These are phyloP conservation scores for Durio zibethinus DNA, from an alignment of 345 rosid genomes.

Conservation along the genomic window DNA sequence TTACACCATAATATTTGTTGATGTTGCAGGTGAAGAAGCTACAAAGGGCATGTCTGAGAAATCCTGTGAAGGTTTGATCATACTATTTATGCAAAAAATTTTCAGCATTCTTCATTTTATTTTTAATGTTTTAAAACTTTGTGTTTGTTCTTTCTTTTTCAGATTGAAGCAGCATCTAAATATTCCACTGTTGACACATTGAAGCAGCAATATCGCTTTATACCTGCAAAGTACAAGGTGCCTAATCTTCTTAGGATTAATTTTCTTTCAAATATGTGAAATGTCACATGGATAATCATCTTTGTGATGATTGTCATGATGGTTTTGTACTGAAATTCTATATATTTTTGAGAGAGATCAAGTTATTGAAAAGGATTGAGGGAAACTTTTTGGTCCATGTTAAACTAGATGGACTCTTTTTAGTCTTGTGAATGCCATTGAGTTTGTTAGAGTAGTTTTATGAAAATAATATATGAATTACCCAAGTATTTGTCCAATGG, in stretches of 20 bases:
- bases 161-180: constrained; percentile 94
- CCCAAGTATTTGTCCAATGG: not conserved
- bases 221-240: constrained; percentile 90
- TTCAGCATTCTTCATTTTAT: constrained; percentile 4
- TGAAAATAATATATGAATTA: not conserved
- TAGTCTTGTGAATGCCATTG: not conserved
- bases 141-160: constrained; percentile 19
- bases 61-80: constrained; percentile 78
- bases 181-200: constrained; percentile 92
- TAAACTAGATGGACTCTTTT: not conserved
- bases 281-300: not conserved
- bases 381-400: not conserved
- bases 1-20: constrained; percentile 18
- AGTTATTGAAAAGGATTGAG: not conserved
- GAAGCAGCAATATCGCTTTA: constrained; percentile 71
- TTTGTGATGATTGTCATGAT: not conserved
- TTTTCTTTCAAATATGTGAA: not conserved
- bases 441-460: not conserved
- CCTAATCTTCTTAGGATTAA: constrained; percentile 14
- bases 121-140: constrained; percentile 12
- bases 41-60: constrained; percentile 83
- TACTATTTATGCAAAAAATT: not conserved
- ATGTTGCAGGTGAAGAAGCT: constrained; percentile 74
- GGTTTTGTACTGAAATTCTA: not conserved
- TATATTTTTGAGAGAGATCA: not conserved